Conservation (phyloP, 1,139 yeast genomes). For the Scheffersomyces titani region DNA sequence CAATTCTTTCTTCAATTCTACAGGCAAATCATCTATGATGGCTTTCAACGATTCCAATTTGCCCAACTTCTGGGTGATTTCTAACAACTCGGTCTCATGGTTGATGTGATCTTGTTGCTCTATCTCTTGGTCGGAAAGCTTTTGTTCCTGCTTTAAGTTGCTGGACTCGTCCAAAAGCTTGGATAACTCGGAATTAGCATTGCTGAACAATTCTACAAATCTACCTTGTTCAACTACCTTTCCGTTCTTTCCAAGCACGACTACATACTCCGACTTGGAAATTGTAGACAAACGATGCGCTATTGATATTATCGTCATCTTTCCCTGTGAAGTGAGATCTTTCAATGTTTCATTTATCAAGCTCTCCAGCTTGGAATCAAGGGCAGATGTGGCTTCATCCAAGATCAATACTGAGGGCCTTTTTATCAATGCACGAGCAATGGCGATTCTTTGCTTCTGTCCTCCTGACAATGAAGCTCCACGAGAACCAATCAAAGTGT, state of each 20-base stretch:
- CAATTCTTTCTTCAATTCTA: constrained; percentile 33
- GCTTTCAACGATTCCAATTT: constrained; percentile 33
- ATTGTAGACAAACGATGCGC: constrained; percentile 91
- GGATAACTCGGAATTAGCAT: constrained; percentile 46
- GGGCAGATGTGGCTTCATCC: constrained; percentile 81
- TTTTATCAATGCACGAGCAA: constrained; percentile 76
- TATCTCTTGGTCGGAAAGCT: constrained; percentile 20
- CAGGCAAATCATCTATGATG: constrained; percentile 42
- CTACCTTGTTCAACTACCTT: constrained; percentile 45
- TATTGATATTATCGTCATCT: constrained; percentile 83
- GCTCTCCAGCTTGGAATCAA: constrained; percentile 73
- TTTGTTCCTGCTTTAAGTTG: constrained; percentile 21
- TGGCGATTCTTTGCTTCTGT: constrained; percentile 86
- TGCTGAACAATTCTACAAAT: constrained; percentile 44
- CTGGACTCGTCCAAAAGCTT: constrained; percentile 44
- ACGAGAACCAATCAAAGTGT: constrained; percentile 54
- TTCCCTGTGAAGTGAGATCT: constrained; percentile 54
- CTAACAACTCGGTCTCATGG: constrained; percentile 29
- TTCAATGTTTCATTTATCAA: constrained; percentile 62
- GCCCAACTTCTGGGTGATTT: constrained; percentile 19
- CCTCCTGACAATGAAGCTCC: constrained; percentile 78
- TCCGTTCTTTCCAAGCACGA: constrained; percentile 53
- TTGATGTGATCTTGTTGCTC: constrained; percentile 26
- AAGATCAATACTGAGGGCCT: constrained; percentile 62
- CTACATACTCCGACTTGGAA: constrained; percentile 52